A percentile compares a stretch with the other conserved stretches of the same genome.
These are phyloP conservation scores for Lentinula aciculospora DNA, from an alignment of 768 basidiomycete species.

Conservation along the genomic window DNA sequence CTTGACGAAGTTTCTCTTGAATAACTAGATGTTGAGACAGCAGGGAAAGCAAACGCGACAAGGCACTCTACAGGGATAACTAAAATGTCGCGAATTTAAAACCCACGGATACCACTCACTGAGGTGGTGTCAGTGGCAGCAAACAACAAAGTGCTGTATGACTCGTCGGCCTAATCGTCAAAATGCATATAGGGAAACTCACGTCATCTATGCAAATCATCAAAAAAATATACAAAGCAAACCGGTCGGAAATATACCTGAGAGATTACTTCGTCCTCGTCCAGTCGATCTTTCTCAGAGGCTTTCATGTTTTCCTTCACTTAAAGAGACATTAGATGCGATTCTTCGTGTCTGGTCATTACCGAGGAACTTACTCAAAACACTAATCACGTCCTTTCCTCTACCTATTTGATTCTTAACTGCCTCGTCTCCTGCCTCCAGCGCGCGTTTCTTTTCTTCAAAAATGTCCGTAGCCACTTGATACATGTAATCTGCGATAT, in stretches of 20 bases:
- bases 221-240: neutral
- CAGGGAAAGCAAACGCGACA: constrained; percentile 25
- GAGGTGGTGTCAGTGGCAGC: constrained; percentile 40
- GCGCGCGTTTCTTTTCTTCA: constrained; percentile 21
- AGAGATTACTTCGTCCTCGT: constrained; percentile 28
- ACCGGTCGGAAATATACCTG: constrained; percentile 20
- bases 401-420: constrained; percentile 20
- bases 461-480: constrained; percentile 19
- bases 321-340: constrained; percentile 6
- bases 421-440: constrained; percentile 19
- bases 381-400: constrained; percentile 31
- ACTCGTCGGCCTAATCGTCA: neutral
- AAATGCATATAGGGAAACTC: neutral
- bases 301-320: constrained; percentile 29
- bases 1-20: constrained; percentile 31
- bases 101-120: neutral
- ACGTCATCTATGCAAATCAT: constrained; percentile 7
- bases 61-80: constrained; percentile 14
- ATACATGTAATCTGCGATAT: constrained; percentile 24
- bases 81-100: too few relatives aligned
- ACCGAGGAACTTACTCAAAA: constrained; percentile 20
- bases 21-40: constrained; percentile 28
- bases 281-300: constrained; percentile 22
- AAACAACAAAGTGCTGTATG: constrained; percentile 27
- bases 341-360: neutral